Conservation (phyloP, 805 yeast species). For the Komagataella kurtzmanii region DNA sequence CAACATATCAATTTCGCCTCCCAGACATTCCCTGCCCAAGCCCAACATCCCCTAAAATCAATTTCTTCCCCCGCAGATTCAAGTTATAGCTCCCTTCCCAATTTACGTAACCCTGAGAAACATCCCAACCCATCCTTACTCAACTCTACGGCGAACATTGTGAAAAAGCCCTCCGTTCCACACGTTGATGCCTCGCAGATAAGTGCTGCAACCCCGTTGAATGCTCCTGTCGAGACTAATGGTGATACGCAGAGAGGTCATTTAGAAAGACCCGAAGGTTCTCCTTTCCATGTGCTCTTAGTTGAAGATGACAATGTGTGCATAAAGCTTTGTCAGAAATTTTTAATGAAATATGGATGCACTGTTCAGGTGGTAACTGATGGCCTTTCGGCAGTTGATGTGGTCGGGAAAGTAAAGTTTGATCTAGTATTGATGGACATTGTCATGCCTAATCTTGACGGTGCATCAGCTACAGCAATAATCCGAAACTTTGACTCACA, state of each 20-base stretch:
- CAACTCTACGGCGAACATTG: background rate
- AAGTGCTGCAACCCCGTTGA: background rate
- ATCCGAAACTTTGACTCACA: conserved; percentile 72
- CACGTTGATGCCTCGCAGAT: background rate
- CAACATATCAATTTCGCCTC: conserved; percentile 4
- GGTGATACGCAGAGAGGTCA: background rate
- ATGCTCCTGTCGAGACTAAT: background rate
- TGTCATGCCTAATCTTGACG: conserved; percentile 80
- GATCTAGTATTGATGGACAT: conserved; percentile 80
- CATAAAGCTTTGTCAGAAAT: conserved; percentile 70
- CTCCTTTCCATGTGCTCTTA: conserved; percentile 49
- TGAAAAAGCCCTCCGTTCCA: background rate
- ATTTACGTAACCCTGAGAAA: background rate
- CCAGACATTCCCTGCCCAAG: conserved; percentile 2
- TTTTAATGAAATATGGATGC: conserved; percentile 79
- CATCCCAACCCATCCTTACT: background rate
- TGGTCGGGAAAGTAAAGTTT: conserved; percentile 55
- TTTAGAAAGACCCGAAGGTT: conserved; percentile 16
- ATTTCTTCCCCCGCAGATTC: background rate
- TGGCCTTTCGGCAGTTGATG: conserved; percentile 78
- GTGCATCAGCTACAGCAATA: conserved; percentile 83
- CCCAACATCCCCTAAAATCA: background rate
- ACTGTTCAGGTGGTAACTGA: conserved; percentile 87
- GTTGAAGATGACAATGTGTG: conserved; percentile 80
- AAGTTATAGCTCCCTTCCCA: background rate